Evolutionary conservation across 495 filamentous ascomycete genomes (phyloP).

Genomic region (Penicillium waksmanii): DNA sequence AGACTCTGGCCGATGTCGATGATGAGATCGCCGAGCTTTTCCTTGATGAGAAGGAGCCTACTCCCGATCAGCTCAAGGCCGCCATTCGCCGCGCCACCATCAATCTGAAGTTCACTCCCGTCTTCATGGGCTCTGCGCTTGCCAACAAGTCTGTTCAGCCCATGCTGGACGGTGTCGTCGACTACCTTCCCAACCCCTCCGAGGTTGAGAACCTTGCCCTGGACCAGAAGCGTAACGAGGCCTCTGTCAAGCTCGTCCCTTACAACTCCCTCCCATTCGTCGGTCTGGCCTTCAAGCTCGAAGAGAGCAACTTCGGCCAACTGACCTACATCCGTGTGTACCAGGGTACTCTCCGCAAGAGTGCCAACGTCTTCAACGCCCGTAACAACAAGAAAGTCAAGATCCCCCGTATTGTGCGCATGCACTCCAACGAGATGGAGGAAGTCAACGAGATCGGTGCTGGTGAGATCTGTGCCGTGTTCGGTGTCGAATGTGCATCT

Average conservation of each 20-base stretch:
- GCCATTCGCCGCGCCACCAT: constrained; percentile 92
- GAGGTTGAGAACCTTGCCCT: constrained; percentile 91
- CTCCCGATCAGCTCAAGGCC: constrained; percentile 77
- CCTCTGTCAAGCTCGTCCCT: constrained; percentile 80
- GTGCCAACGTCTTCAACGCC: constrained; percentile 89
- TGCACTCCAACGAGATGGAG: constrained; percentile 99
- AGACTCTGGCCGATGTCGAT: constrained; percentile 95
- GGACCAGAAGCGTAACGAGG: constrained; percentile 77
- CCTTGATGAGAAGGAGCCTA: constrained; percentile 81
- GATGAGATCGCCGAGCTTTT: constrained; percentile 98
- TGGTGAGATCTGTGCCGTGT: constrained; percentile 98
- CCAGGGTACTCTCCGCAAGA: constrained; percentile 89
- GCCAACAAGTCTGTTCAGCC: constrained; percentile 96
- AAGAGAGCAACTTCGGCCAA: constrained; percentile 98
- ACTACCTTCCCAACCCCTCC: constrained; percentile 91
- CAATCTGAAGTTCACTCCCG: constrained; percentile 86
- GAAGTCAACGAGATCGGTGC: constrained; percentile 89
- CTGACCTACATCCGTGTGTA: constrained; percentile 99
- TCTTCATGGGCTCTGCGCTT: constrained; percentile 93
- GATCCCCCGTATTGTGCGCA: constrained; percentile 95
- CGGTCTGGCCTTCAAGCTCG: constrained; percentile 96
- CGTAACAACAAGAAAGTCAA: constrained; percentile 94
- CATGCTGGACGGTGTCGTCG: constrained; percentile 95
- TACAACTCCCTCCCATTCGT: constrained; percentile 94
- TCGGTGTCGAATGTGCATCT: constrained; percentile 96